Base-by-base conservation (phyloP, 139 green algal genomes). In the Choricystis sp. region DNA sequence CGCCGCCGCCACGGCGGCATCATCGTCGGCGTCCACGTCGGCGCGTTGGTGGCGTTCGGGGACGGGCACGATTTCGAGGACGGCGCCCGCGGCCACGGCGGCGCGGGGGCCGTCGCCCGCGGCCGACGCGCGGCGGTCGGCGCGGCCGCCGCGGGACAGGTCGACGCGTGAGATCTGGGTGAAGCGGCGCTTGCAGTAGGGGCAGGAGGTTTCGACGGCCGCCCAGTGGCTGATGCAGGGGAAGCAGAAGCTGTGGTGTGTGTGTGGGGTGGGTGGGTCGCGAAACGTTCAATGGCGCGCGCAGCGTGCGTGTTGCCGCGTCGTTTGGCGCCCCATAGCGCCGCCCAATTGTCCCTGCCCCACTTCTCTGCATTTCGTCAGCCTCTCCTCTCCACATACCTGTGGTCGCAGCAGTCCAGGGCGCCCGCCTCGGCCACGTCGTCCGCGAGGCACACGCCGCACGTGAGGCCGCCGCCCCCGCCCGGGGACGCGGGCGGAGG, bases 121-220 rank as follows among this genome's bases (percentile, higher is more conserved):
- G 40, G 40, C 40, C 40, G 40, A 52, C 40, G 56, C 56, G 56
- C 56, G 4, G 56, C n/a, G 4, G 9, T 23, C 40, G 9, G 9
- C 40, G 40, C 40, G 9, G 40, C 40, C 40, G 9, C 9, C 40
- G 9, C 40, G 9, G 16, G 58, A 23, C 55, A 86, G 60, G 23
- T 60, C 59, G 66, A 84, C 86, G 22, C 74, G 66, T 2, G 29
- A 64, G 30, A 89, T 83, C 19, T 56, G 59, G 31, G 29, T 74
- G 62, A 89, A 89, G 23, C 79, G 73, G 49, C 74, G 52, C 56
- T 86, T 85, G 73, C 83, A 89, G 16, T 81, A 72, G 16, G 83
- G 83, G 63, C 83, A 89, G 0, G 31, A 31, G n/a, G 65, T 82
- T 56, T 89, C 83, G 19, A 78, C 81, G 2, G 79, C 61, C 2